Evolutionary conservation across 192 early-diverging fungal species (phyloP).

Genomic region (Fimicolochytrium jonesii): DNA sequence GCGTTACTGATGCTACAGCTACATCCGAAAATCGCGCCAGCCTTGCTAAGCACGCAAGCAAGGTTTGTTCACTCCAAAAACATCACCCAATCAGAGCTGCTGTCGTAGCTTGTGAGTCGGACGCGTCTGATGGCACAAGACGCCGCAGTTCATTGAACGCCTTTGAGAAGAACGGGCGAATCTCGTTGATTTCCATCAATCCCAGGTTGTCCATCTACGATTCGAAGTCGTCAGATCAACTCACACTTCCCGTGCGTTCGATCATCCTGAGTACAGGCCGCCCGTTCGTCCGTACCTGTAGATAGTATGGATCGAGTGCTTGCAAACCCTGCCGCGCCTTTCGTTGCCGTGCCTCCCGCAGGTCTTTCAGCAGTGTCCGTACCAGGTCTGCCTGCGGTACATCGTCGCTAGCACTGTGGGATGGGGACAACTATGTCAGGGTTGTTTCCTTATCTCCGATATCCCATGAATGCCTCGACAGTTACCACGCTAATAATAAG

Average conservation of each 20-base stretch:
- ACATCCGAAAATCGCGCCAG: no score
- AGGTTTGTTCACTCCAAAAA: no score
- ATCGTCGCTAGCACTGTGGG: slow-evolving; percentile 72
- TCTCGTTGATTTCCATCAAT: slow-evolving; percentile 86
- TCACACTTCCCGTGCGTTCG: background rate
- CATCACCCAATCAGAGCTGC: no score
- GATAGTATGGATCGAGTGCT: slow-evolving; percentile 58
- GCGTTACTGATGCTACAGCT: no score
- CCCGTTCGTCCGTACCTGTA: slow-evolving; percentile 72
- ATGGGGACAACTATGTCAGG: no score
- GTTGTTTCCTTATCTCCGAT: no score
- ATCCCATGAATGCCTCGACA: background rate
- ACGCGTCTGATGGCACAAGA: background rate
- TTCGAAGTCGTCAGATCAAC: background rate
- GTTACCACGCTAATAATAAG: slow-evolving; percentile 67
- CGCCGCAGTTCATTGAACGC: slow-evolving; percentile 68
- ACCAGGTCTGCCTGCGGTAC: slow-evolving; percentile 69
- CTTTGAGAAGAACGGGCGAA: slow-evolving; percentile 81
- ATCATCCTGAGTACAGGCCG: background rate
- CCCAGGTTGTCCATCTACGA: slow-evolving; percentile 74
- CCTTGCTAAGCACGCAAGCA: no score
- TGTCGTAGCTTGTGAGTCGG: background rate
- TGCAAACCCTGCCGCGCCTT: slow-evolving; percentile 73
- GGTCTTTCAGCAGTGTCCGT: slow-evolving; percentile 72
- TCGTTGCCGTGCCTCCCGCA: slow-evolving; percentile 75